Evolutionary conservation across 306 rosid genomes (phyloP), one percentile per base, ranked within the genome.

Genomic region (Elaeagnus macrophylla): DNA sequence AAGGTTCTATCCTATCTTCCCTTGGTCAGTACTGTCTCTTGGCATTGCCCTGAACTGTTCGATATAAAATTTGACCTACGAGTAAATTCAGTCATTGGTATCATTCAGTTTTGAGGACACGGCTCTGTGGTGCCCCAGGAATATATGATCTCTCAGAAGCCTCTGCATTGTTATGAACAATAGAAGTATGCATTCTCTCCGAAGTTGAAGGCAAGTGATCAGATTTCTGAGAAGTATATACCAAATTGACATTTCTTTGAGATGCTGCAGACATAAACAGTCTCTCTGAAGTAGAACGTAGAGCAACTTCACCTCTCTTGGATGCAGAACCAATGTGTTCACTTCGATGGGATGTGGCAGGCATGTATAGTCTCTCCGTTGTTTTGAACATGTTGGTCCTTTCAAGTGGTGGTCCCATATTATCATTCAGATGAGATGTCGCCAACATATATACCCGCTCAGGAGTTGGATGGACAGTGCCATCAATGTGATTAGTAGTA

Each of bases 141-240:
- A 65, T 57, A 62, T 73, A 66, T 39, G 69, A 52, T 51, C 79
- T 71, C 74, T 76, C 89, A 6, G 88, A 69, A 13, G 66, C 70
- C 3, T 65, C 56, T 0, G 63, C 35, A 56, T 54, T 73, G 62
- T 76, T 75, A 19, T 73, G 79, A 54, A 66, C 75, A 19, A 73
- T 51, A 5, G 77, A 52, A 38, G 85, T 37, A 47, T 70, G 73
- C 53, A 58, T 57, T 68, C 68, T 73, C 57, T 73, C 83, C 0
- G 81, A 68, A 46, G 75, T 57, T 35, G 78, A 53, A 45, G 73
- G 49, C 61, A 71, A 40, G 49, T 69, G 51, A 56, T 77, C 77
- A 12, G 55, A 59, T 36, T 43, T 67, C 46, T 66, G 83, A 55
- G 77, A 58, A 60, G 35, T 36, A 46, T 15, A 12, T 37, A 20